Evolutionary conservation across 495 filamentous ascomycete genomes (phyloP), one percentile per base, ranked within the genome.

Genomic region (Bryoglossum gracile): DNA sequence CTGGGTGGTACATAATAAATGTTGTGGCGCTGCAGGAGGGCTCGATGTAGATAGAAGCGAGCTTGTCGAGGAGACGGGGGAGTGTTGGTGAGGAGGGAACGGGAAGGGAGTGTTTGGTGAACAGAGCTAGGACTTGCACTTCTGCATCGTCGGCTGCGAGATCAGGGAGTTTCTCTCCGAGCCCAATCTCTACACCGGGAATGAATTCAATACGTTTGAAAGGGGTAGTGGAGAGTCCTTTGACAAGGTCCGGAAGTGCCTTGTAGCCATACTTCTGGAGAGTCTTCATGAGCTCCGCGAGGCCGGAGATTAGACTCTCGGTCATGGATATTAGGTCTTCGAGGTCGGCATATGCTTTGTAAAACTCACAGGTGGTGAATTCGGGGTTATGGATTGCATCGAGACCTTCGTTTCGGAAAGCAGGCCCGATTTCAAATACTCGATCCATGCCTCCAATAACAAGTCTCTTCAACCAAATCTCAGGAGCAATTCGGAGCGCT

Each of bases 341-440:
- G 0, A 96, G 73, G 51, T 81, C 84, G 43, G 86, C 81, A 56
- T 89, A 95, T 10, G 87, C 80, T 43, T 82, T 77, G 65, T 98
- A 98, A 73, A 95, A 96, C 68, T 98, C 92, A 71, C 90, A 96
- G 26, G 84, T 96, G 19, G 85, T 89, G 68, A 96, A 98, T 64
- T 98, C 92, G 4, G 92, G 89, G 59, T 97, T 97, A 65, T 96
- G 92, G 0, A 86, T 94, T 19, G 82, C 77, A 66, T 98, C 92
- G 32, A 96, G 62, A 73, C 88, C 88, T 72, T 98, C 92, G 67
- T 98, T 97, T 35, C 92, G 81, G 65, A 98, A 98, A 23, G 84
- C 84, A 25, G 85, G 81, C 17, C 94, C 92, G 56, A 98, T 87
- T 68, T 98, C 92, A 62, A 92, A 98, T 23, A 98, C 77, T 45